Percentiles rank a stretch among this genome's conserved stretches.
phyloP scores from a whole-genome alignment of 2,329 filamentous ascomycete species.

The Didymella glomerata region DNA sequence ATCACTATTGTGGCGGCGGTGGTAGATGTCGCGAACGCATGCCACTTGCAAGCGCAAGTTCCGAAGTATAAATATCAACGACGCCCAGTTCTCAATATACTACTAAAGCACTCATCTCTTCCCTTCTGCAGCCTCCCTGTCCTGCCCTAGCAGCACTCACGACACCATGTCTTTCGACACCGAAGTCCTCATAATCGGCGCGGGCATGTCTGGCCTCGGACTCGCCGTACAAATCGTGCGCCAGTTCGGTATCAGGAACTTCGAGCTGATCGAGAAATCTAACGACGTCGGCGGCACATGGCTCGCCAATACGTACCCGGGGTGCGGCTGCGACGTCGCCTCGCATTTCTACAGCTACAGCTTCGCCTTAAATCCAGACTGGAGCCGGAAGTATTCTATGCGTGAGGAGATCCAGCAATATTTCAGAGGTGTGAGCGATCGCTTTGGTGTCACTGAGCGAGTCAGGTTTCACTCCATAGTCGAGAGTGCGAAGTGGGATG shows the following conservation, averaged over 20 bases:
- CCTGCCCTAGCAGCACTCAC: not conserved
- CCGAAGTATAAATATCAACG: constrained; percentile 3
- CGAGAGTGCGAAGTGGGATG: constrained; percentile 56
- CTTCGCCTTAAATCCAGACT: constrained; percentile 66
- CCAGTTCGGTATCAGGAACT: constrained; percentile 50
- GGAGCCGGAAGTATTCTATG: constrained; percentile 66
- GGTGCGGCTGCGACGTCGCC: constrained; percentile 49
- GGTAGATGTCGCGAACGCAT: not conserved
- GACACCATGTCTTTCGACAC: constrained; percentile 50
- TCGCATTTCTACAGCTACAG: constrained; percentile 69
- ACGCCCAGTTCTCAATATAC: no score
- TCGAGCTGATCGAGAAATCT: constrained; percentile 57
- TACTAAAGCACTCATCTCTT: not conserved
- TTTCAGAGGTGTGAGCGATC: constrained; percentile 51
- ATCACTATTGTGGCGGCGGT: not conserved
- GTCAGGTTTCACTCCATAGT: constrained; percentile 57
- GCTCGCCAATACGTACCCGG: constrained; percentile 46
- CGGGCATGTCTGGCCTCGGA: constrained; percentile 59
- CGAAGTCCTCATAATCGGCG: constrained; percentile 61
- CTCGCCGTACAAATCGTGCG: constrained; percentile 57
- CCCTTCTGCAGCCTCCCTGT: not conserved
- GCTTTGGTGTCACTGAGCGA: constrained; percentile 51
- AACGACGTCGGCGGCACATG: constrained; percentile 50
- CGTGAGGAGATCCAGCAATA: constrained; percentile 66
- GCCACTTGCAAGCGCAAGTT: not conserved